These are phyloP conservation scores for Quercus berberidifolia DNA, from an alignment of 306 rosid genomes.

Conservation along the genomic window DNA sequence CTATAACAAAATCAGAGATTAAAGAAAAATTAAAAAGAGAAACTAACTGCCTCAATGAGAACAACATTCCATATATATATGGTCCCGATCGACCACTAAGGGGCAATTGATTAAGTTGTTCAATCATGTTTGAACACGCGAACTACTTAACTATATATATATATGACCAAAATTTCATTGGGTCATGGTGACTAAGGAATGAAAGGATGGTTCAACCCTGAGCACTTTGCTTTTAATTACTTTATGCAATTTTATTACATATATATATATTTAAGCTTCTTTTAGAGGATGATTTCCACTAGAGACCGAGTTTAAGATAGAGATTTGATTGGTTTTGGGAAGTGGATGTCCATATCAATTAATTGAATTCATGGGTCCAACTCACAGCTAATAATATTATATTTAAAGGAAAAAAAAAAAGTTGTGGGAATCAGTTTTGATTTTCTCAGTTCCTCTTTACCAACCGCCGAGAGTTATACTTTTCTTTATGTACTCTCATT, in stretches of 20 bases:
- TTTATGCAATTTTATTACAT: neutral
- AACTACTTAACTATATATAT: neutral
- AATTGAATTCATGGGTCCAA: slow-evolving; percentile 14
- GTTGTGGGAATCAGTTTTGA: slow-evolving; percentile 27
- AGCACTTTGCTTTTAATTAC: slow-evolving; percentile 1
- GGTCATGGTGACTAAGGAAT: slow-evolving; percentile 44
- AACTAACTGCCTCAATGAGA: neutral
- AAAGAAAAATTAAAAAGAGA: neutral
- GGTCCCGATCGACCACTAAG: neutral
- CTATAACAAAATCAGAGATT: too few species aligned
- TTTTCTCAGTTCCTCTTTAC: slow-evolving; percentile 32
- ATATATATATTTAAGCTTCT: neutral
- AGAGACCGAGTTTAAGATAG: neutral
- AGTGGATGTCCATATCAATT: slow-evolving; percentile 28
- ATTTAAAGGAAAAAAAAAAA: slow-evolving; percentile 19
- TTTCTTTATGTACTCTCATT: neutral
- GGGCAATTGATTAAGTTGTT: neutral
- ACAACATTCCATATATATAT: neutral
- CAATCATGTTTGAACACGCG: neutral
- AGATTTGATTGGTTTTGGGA: neutral
- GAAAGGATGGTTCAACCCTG: slow-evolving; percentile 38
- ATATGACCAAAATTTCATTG: slow-evolving; percentile 20
- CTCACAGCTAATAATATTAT: slow-evolving; percentile 16
- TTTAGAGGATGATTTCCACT: neutral
- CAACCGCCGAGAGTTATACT: slow-evolving; percentile 13